phyloP scores from a whole-genome alignment of 2,329 filamentous ascomycete species.

The Cladosporium cucumerinum region DNA sequence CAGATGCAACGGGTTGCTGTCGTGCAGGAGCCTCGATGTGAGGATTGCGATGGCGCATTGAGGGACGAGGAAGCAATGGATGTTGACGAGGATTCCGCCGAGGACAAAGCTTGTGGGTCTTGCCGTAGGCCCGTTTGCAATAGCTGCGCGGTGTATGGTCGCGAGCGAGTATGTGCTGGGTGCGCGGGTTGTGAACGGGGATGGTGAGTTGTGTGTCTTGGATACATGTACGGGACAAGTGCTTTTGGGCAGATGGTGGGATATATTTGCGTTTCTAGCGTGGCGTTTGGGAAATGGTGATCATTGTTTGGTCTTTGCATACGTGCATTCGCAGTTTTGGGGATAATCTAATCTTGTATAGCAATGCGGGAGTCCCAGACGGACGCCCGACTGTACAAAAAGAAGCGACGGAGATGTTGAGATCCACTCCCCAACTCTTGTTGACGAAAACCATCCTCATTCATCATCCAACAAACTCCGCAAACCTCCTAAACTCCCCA shows the following conservation, averaged over 20 bases:
- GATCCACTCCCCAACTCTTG: not conserved
- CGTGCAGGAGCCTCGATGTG: conserved; percentile 33
- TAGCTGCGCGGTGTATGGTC: conserved; percentile 40
- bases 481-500: conserved; percentile 36
- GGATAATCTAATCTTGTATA: not conserved
- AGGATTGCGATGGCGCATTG: conserved; percentile 44
- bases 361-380: not conserved
- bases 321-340: not conserved
- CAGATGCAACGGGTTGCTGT: conserved; percentile 8
- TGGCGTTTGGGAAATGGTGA: not conserved
- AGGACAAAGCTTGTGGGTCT: conserved; percentile 36
- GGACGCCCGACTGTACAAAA: not conserved
- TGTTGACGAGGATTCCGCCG: conserved; percentile 30
- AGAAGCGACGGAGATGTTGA: not conserved
- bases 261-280: not conserved
- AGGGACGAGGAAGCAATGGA: conserved; percentile 36
- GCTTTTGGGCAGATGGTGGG: not conserved
- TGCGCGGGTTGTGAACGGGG: conserved; percentile 33
- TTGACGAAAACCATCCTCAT: no score
- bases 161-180: conserved; percentile 39
- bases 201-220: not conserved
- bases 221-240: not conserved
- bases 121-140: conserved; percentile 43
- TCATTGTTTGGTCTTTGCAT: not conserved
- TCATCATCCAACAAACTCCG: conserved; percentile 27